Conservation (phyloP, 371 early-diverging fungal genomes). For the Conidiobolus incongruus region DNA sequence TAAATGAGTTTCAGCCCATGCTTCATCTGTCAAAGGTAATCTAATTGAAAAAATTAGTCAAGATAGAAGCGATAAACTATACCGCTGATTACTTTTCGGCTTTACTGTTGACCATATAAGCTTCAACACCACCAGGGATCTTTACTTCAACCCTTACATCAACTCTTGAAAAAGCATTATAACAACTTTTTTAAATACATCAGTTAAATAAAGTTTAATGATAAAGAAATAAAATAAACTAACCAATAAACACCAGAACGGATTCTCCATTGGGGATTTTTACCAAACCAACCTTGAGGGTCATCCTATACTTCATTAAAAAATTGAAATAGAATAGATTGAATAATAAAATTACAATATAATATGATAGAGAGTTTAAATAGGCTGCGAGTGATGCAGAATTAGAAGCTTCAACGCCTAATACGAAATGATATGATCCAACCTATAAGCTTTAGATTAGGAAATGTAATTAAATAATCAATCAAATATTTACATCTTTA, state of each 20-base stretch:
- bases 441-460: conserved; percentile 16
- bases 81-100: conserved; percentile 39
- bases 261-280: conserved; percentile 38
- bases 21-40: conserved; percentile 12
- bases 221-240: background rate
- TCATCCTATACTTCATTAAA: conserved; percentile 24
- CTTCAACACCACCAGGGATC: conserved; percentile 92
- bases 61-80: background rate
- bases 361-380: conserved; percentile 81
- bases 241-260: conserved; percentile 50
- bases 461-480: background rate
- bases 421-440: conserved; percentile 79
- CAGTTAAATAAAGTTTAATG: background rate
- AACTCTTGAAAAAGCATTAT: conserved; percentile 85
- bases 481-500: conserved; percentile 35
- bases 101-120: conserved; percentile 60
- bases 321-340: background rate
- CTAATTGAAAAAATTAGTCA: background rate
- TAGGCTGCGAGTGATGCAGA: conserved; percentile 88
- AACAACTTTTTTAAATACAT: conserved; percentile 32
- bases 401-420: conserved; percentile 83
- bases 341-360: conserved; percentile 25
- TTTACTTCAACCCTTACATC: conserved; percentile 94
- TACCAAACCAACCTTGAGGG: conserved; percentile 40
- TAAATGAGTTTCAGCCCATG: conserved; percentile 80